Evolutionary conservation across 306 rosid species (phyloP).

Genomic region (Comarum palustre): DNA sequence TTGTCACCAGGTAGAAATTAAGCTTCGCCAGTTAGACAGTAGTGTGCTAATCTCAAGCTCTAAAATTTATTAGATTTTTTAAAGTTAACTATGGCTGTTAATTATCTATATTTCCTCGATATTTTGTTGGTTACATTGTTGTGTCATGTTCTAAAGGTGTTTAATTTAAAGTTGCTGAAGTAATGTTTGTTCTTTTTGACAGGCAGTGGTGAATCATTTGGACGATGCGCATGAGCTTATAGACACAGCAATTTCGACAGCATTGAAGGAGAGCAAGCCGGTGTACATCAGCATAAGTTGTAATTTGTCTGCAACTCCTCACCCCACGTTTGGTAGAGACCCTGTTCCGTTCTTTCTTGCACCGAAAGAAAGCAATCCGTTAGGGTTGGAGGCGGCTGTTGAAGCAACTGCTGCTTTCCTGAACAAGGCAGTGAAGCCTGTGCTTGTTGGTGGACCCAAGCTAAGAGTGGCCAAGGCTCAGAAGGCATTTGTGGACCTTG

Average conservation of each 20-base stretch:
- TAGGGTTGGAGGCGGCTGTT: slow-evolving; percentile 82
- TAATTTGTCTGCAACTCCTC: slow-evolving; percentile 62
- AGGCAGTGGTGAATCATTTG: slow-evolving; percentile 85
- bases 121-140: background rate
- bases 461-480: slow-evolving; percentile 65
- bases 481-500: slow-evolving; percentile 62
- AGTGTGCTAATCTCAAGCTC: background rate
- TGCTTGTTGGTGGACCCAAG: slow-evolving; percentile 77
- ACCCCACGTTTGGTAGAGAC: slow-evolving; percentile 74
- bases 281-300: slow-evolving; percentile 76
- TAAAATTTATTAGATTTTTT: no score
- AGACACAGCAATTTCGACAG: slow-evolving; percentile 89
- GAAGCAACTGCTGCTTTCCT: slow-evolving; percentile 74
- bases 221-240: slow-evolving; percentile 76
- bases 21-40: background rate
- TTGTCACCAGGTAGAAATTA: slow-evolving; percentile 55
- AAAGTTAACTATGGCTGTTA: background rate
- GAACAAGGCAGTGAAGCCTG: slow-evolving; percentile 78
- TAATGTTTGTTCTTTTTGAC: background rate
- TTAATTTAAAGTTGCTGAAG: background rate
- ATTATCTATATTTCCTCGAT: background rate
- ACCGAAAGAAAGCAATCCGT: slow-evolving; percentile 57
- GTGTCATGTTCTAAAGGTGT: background rate
- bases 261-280: slow-evolving; percentile 87
- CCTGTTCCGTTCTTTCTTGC: slow-evolving; percentile 76